A percentile compares a stretch with the other conserved stretches of the same genome.
phyloP scores from a whole-genome alignment of 352 stramenopile genomes.

The Nothophytophthora sp. region DNA sequence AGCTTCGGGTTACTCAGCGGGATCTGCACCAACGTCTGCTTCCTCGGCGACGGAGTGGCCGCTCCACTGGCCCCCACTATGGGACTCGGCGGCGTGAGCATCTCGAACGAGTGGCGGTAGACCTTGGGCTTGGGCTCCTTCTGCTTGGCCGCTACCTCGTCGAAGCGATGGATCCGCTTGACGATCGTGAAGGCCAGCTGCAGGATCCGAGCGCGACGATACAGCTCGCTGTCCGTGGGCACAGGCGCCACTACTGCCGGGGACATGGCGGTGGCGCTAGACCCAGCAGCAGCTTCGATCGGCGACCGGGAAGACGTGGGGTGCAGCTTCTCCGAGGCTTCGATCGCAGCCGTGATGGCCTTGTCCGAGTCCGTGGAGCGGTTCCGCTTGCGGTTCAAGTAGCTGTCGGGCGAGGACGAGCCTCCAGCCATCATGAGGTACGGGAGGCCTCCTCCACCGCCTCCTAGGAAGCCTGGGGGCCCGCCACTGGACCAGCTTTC shows the following conservation, averaged over 20 bases:
- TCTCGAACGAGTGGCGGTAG: slow-evolving; percentile 64
- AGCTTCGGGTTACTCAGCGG: slow-evolving; percentile 63
- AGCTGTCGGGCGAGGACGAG: slow-evolving; percentile 36
- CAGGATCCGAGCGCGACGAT: slow-evolving; percentile 56
- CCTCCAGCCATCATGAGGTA: slow-evolving; percentile 35
- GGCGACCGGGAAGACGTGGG: slow-evolving; percentile 26
- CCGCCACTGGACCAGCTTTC: slow-evolving; percentile 38
- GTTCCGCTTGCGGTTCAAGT: slow-evolving; percentile 69
- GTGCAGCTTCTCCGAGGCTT: slow-evolving; percentile 57
- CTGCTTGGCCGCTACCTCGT: slow-evolving; percentile 46
- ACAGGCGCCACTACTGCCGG: slow-evolving; percentile 23
- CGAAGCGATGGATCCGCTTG: slow-evolving; percentile 60
- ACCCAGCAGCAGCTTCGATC: slow-evolving; percentile 21
- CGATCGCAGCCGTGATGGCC: slow-evolving; percentile 45
- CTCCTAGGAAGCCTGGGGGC: slow-evolving; percentile 29
- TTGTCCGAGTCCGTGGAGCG: slow-evolving; percentile 74
- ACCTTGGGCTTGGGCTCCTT: slow-evolving; percentile 30
- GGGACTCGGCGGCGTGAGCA: slow-evolving; percentile 44
- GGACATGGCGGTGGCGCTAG: too few relatives aligned
- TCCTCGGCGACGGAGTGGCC: slow-evolving; percentile 10
- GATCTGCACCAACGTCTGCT: slow-evolving; percentile 46
- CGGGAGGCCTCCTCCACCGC: slow-evolving; percentile 34
- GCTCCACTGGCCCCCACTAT: slow-evolving; percentile 1
- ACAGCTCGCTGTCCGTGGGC: slow-evolving; percentile 44
- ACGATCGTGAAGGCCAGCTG: slow-evolving; percentile 63